Evolutionary conservation across 2,329 filamentous ascomycete species (phyloP), one percentile per base, ranked within the genome.

Genomic region (Ophiostoma himal-ulmi): DNA sequence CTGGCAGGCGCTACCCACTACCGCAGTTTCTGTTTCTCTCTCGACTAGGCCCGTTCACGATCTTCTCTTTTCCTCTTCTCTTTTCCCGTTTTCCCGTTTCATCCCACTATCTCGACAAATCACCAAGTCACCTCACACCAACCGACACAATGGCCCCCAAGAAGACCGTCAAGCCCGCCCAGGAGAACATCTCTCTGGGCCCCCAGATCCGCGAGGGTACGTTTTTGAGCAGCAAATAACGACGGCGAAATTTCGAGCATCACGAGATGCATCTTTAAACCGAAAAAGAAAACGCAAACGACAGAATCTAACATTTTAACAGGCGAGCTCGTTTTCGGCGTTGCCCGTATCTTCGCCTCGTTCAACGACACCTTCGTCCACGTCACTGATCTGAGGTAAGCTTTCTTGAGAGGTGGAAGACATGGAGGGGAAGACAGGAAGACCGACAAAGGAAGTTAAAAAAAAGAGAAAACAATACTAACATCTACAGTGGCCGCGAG

Each of bases 121-220:
- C 75, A 74, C 72, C 65, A 48, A 65, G 65, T 34, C 70, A 66
- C 76, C 75, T 73, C 73, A 73, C 73, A 75, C 73, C 77, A 78
- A 75, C 79, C 79, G 79, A 83, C 86, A 92, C 84, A 82, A 98
- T 98, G 94, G 86, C 94, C 84, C 94, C 94, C 83, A 96, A 96
- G 89, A 94, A 94, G 88, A 89, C 90, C 83, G 85, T 88, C 79
- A 88, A 90, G 82, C 89, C 91, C 80, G 87, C 88, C 79, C 89
- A 94, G 86, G 95, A 98, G 90, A 99, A 99, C 86, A 95, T 99
- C 88, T 94, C 91, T 84, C 89, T 98, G 79, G 95, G 95, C 79
- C 95, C 95, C 82, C 92, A 97, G 84, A 92, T 94, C 86, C 91
- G 94, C 82, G 94, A 97, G 88, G 94, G 93, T 94, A 82, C 81